phyloP scores from a whole-genome alignment of 306 rosid genomes.

The Pterocarpus macrocarpus region DNA sequence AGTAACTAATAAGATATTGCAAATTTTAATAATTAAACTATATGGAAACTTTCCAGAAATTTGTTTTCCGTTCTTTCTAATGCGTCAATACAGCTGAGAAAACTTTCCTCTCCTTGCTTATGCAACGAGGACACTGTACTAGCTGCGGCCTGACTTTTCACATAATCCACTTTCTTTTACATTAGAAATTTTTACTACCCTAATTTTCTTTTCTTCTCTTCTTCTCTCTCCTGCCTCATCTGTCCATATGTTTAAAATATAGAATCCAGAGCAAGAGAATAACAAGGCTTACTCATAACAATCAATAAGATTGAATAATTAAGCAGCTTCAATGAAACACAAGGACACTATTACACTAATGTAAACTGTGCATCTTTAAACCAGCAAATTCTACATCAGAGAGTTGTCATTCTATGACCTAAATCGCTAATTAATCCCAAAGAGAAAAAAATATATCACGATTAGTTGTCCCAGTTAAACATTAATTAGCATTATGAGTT shows the following conservation, averaged over 20 bases:
- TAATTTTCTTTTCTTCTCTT: no score
- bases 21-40: background rate
- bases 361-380: no score
- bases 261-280: constrained; percentile 6
- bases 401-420: background rate
- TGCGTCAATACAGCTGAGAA: background rate
- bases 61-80: background rate
- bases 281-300: background rate
- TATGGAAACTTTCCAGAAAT: background rate
- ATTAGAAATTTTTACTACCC: background rate
- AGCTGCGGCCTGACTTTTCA: constrained; percentile 36
- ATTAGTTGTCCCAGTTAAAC: background rate
- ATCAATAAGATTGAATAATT: background rate
- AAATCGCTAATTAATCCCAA: background rate
- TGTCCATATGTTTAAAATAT: background rate
- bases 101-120: background rate
- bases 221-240: background rate
- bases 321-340: background rate
- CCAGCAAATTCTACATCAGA: constrained; percentile 2
- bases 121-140: background rate
- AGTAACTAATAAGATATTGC: background rate
- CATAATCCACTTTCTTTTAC: background rate
- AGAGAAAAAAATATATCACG: background rate
- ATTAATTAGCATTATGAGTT: constrained; percentile 36
- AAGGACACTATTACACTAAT: constrained; percentile 6